A percentile compares a stretch with the other conserved stretches of the same genome.
phyloP scores from a whole-genome alignment of 2,329 filamentous ascomycete genomes.

The Trematosphaeria pertusa region DNA sequence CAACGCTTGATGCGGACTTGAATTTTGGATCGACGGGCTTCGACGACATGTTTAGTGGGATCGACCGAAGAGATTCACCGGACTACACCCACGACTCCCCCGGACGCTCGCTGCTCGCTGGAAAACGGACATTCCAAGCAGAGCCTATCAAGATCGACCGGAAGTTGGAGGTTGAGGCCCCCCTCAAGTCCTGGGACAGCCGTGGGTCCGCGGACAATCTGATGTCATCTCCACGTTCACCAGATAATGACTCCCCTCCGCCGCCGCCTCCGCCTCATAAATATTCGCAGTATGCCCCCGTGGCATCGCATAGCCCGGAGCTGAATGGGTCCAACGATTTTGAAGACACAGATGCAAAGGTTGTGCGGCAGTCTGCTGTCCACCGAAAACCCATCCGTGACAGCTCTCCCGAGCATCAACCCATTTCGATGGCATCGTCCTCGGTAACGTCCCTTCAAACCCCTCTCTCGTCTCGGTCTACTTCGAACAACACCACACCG shows the following conservation, averaged over 20 bases:
- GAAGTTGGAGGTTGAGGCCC: conserved; percentile 53
- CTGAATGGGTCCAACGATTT: conserved; percentile 32
- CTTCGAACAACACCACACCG: conserved; percentile 40
- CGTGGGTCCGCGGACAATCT: conserved; percentile 59
- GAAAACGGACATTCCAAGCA: conserved; percentile 45
- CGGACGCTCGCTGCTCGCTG: conserved; percentile 43
- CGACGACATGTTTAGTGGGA: conserved; percentile 57
- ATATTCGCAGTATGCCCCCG: conserved; percentile 38
- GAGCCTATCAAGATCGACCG: conserved; percentile 55
- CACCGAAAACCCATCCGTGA: conserved; percentile 27
- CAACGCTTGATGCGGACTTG: conserved; percentile 55
- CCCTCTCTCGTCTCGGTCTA: conserved; percentile 40
- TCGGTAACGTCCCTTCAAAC: conserved; percentile 42
- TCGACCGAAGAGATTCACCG: conserved; percentile 40
- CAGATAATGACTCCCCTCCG: conserved; percentile 41
- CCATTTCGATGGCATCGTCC: conserved; percentile 36
- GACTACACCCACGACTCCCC: conserved; percentile 29
- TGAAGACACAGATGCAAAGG: conserved; percentile 34
- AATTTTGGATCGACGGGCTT: conserved; percentile 52
- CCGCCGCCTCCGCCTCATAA: conserved; percentile 44
- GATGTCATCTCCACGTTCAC: conserved; percentile 50
- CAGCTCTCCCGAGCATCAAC: conserved; percentile 31
- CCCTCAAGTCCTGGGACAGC: conserved; percentile 61
- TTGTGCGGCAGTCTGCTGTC: conserved; percentile 38
- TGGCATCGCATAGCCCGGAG: conserved; percentile 42